phyloP scores from a whole-genome alignment of 129 eudicot species.

The Sambucus nigra region DNA sequence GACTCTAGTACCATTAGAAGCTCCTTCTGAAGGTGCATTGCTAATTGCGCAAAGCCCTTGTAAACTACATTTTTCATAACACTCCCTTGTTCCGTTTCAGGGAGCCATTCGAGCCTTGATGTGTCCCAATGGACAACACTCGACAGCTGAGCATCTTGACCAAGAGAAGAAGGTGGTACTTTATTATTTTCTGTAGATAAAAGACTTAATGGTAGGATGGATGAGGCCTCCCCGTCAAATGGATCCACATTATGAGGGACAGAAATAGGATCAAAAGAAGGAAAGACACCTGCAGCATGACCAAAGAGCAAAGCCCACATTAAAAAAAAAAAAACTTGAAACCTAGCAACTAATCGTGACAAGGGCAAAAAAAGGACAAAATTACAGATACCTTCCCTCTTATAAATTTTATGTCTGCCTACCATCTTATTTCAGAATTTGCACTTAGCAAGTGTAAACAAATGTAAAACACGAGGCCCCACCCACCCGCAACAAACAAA shows the following conservation, averaged over 20 bases:
- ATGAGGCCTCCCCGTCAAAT: not conserved
- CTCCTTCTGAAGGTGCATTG: constrained; percentile 16
- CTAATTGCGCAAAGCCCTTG: constrained; percentile 16
- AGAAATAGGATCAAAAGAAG: constrained; percentile 12
- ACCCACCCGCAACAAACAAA: not conserved
- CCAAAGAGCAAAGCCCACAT: not conserved
- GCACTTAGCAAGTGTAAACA: not conserved
- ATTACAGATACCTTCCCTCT: not conserved
- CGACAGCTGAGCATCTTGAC: not conserved
- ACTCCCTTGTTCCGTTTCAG: not conserved
- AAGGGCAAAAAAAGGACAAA: not conserved
- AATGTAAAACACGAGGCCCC: not conserved
- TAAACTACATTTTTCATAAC: constrained; percentile 13
- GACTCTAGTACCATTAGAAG: constrained; percentile 18
- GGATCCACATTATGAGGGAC: not conserved
- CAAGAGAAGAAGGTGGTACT: not conserved
- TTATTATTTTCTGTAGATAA: not conserved
- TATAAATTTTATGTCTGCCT: too few relatives aligned
- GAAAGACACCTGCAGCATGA: constrained; percentile 13
- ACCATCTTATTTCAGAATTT: not conserved
- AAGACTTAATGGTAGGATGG: not conserved
- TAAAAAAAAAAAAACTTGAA: not conserved
- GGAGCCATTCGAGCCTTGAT: not conserved
- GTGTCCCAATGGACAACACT: not conserved
- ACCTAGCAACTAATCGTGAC: not conserved